Conservation (phyloP, 768 basidiomycete species). For the Dioszegia crocea region DNA sequence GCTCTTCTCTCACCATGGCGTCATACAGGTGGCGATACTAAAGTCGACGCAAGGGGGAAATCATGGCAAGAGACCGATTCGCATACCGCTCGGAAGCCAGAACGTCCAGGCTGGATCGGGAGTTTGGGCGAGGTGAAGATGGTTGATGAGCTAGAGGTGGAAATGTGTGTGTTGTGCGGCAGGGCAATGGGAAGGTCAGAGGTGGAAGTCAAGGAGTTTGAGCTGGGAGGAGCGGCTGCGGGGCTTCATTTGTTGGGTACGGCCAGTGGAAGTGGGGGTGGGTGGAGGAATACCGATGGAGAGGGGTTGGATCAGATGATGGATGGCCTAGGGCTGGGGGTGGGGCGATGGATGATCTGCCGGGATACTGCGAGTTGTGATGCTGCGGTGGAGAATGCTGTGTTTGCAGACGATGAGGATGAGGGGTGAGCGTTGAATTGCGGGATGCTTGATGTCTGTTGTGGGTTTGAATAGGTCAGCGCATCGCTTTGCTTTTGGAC, state of each 20-base stretch:
- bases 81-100: background rate
- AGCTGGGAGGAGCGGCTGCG: background rate
- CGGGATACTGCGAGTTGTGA: constrained; percentile 2
- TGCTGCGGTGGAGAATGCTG: background rate
- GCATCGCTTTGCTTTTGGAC: too few relatives aligned
- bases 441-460: background rate
- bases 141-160: constrained; percentile 12
- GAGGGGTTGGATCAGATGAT: background rate
- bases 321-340: background rate
- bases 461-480: too few relatives aligned
- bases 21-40: too few relatives aligned
- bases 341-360: constrained; percentile 8
- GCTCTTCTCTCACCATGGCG: background rate
- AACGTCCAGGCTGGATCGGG: background rate
- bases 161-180: constrained; percentile 15
- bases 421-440: background rate
- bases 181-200: constrained; percentile 1
- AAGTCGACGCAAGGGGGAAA: background rate
- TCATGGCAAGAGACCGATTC: constrained; percentile 6
- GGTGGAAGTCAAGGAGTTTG: constrained; percentile 7
- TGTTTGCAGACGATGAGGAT: constrained; percentile 4
- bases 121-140: background rate
- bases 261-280: background rate
- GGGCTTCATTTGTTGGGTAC: background rate
- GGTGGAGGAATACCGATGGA: background rate